Percentiles rank a stretch among this genome's conserved stretches.
Evolutionary conservation across 1,284 basidiomycete genomes (phyloP).

Genomic region (Moesziomyces globuligerus): DNA sequence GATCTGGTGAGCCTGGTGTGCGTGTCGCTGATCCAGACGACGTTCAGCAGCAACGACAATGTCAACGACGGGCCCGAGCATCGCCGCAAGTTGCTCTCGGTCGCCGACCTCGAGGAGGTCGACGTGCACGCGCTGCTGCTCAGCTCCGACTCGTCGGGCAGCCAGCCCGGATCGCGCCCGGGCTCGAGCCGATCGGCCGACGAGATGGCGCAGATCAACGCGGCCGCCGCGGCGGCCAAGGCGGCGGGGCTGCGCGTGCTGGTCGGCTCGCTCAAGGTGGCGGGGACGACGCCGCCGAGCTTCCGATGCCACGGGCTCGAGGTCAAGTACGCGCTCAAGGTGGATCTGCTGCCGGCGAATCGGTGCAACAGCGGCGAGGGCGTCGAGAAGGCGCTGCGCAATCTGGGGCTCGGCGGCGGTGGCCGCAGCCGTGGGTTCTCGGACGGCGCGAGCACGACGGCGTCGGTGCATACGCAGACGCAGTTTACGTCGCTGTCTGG

Average conservation of each 20-base stretch:
- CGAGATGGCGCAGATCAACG: conserved; percentile 41
- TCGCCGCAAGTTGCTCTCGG: conserved; percentile 50
- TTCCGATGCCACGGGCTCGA: conserved; percentile 62
- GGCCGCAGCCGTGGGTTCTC: conserved; percentile 34
- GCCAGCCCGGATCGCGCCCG: conserved; percentile 32
- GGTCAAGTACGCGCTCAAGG: conserved; percentile 62
- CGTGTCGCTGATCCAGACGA: conserved; percentile 57
- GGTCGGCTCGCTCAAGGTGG: conserved; percentile 52
- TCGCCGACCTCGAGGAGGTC: conserved; percentile 61
- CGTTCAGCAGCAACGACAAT: conserved; percentile 53
- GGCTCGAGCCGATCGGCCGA: conserved; percentile 36
- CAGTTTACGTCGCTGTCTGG: conserved; percentile 44
- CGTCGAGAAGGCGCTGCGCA: conserved; percentile 34
- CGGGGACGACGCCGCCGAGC: conserved; percentile 47
- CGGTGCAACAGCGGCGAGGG: conserved; percentile 29
- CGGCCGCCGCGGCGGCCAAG: conserved; percentile 32
- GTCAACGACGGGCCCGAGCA: conserved; percentile 57
- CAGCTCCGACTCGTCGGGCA: conserved; percentile 36
- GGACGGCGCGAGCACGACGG: conserved; percentile 38
- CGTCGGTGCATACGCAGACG: conserved; percentile 50
- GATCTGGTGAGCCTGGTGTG: conserved; percentile 55
- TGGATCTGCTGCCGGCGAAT: conserved; percentile 54
- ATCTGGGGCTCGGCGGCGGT: conserved; percentile 18
- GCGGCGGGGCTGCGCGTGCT: conserved; percentile 52
- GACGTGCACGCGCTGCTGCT: conserved; percentile 49